Base-by-base conservation (phyloP, 441 rosid species). In the Kokia cookei region DNA sequence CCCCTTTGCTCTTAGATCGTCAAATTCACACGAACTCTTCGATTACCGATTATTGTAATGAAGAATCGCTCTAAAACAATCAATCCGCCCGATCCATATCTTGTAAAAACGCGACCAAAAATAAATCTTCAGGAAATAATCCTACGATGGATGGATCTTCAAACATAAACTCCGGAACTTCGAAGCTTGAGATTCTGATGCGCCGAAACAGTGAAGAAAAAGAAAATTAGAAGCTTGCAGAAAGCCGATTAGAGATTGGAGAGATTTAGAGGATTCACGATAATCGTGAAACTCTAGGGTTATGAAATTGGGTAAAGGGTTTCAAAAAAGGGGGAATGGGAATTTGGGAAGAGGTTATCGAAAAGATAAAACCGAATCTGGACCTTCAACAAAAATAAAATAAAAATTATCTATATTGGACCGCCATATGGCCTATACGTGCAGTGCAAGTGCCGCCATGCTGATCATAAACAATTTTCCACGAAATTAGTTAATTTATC, bases 21-120 rank as follows among this genome's bases (percentile, higher is more conserved):
- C 65, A 68, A 50, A 68, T 68, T 51, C 27, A 48, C n/a, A 29
- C 72, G 45, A 68, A 68, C 26, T 68, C 60, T 68, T 68, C n/a
- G 27, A 51, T 51, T 50, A 4, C 51, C 22, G 57, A 47, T 26
- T 66, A 4, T 67, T 50, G 27, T 27, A 27, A 7, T 27, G 48
- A 37, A 68, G 13, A 27, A n/a, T n/a, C n/a, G 60, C n/a, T 68
- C 27, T n/a, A 5, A 29, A 29, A 1, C 5, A 68, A 50, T 29
- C 72, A 50, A 68, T 29, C n/a, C 27, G 27, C 42, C 15, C 45
- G 29, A 17, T 51, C 45, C 60, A 68, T 45, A 51, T 68, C 72
- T 68, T 50, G 45, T 29, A 51, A 27, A 37, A 29, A 10, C 72
- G 13, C 60, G 60, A 68, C 15, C 45, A 29, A 10, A 3, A 50